Evolutionary conservation across 352 stramenopile species (phyloP).

Genomic region (Pythium graminicola): DNA sequence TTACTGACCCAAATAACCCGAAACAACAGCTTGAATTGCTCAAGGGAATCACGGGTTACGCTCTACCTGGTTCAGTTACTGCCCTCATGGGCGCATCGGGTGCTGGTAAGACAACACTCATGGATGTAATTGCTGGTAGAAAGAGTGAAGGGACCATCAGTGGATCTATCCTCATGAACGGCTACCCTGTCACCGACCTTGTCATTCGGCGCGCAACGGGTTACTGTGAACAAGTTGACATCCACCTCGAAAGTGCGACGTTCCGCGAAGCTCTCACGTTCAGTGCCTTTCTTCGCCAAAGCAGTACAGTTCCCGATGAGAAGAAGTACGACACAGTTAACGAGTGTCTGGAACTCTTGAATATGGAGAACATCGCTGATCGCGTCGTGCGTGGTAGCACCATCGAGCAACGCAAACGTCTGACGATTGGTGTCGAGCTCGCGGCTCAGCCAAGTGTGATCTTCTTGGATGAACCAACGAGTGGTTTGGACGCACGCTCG

Average conservation of each 20-base stretch:
- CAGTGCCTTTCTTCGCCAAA: conserved; percentile 57
- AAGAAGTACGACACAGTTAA: conserved; percentile 27
- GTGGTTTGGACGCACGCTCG: conserved; percentile 76
- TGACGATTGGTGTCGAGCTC: conserved; percentile 80
- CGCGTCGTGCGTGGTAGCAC: conserved; percentile 22
- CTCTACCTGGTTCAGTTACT: conserved; percentile 37
- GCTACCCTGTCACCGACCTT: conserved; percentile 18
- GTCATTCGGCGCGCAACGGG: conserved; percentile 22
- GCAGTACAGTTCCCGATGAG: conserved; percentile 13
- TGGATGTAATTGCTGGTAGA: conserved; percentile 64
- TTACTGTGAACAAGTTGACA: conserved; percentile 31
- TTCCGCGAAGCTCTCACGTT: conserved; percentile 81
- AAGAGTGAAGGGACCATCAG: conserved; percentile 43
- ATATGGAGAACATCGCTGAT: conserved; percentile 23
- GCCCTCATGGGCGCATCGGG: conserved; percentile 66
- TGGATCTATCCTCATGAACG: conserved; percentile 39
- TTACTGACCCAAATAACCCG: conserved; percentile 18
- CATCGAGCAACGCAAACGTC: conserved; percentile 31
- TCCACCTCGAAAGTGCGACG: conserved; percentile 59
- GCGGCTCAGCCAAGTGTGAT: conserved; percentile 60
- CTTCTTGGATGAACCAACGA: conserved; percentile 29
- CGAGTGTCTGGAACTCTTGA: conserved; percentile 29
- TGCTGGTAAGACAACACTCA: conserved; percentile 57
- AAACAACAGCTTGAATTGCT: conserved; percentile 33
- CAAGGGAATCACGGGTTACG: conserved; percentile 25